These are phyloP conservation scores for Alternaria sp. DNA, from an alignment of 2,329 filamentous ascomycete species.

Conservation along the genomic window DNA sequence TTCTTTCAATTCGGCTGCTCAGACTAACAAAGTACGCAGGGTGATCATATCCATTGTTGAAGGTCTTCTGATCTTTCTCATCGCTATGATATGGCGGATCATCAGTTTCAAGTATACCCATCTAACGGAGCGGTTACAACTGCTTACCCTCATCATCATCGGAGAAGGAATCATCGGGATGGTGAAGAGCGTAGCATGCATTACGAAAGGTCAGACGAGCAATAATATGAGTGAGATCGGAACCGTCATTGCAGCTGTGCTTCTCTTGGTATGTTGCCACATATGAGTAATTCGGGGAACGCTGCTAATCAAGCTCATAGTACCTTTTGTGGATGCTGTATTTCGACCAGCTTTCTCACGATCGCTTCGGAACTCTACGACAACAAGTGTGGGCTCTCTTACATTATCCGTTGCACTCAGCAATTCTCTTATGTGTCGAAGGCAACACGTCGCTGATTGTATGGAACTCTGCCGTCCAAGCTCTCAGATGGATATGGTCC, in stretches of 20 bases:
- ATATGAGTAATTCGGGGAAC: too few species aligned
- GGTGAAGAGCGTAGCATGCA: constrained; percentile 48
- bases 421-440: constrained; percentile 67
- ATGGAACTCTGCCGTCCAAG: constrained; percentile 37
- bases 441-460: constrained; percentile 50
- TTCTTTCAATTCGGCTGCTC: not conserved
- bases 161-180: constrained; percentile 69
- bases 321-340: constrained; percentile 68
- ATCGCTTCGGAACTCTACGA: constrained; percentile 58
- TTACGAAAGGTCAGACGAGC: constrained; percentile 28
- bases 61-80: constrained; percentile 31
- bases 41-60: constrained; percentile 30
- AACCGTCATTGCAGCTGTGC: constrained; percentile 29
- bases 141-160: constrained; percentile 69
- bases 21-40: constrained; percentile 17
- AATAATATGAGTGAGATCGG: constrained; percentile 32
- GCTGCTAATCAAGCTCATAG: constrained; percentile 1
- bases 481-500: constrained; percentile 30
- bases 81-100: constrained; percentile 54
- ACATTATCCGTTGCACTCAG: constrained; percentile 69
- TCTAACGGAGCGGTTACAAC: constrained; percentile 65
- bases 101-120: constrained; percentile 68
- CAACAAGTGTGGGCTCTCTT: constrained; percentile 65
- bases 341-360: constrained; percentile 61
- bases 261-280: constrained; percentile 20